Evolutionary conservation across 2,329 filamentous ascomycete species (phyloP).

Genomic region (Leptographium galeiforme): DNA sequence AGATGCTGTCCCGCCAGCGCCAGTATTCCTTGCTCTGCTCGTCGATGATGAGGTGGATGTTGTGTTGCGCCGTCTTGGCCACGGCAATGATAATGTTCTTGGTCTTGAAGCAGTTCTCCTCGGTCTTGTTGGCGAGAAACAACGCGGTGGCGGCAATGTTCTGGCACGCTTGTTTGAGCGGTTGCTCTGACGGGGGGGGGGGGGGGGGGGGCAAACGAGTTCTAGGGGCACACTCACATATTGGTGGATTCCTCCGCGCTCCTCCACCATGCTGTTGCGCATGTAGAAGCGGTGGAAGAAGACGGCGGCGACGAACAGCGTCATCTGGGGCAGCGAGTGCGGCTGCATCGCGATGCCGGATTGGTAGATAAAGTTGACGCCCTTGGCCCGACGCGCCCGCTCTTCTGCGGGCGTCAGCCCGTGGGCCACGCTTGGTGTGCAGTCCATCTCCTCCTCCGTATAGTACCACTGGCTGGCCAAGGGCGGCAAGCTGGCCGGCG

Average conservation of each 20-base stretch:
- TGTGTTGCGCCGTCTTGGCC: slow-evolving; percentile 89
- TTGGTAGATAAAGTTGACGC: slow-evolving; percentile 92
- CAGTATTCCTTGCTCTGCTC: slow-evolving; percentile 98
- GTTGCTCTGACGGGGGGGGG: no score
- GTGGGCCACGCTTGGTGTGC: slow-evolving; percentile 73
- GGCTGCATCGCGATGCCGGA: slow-evolving; percentile 77
- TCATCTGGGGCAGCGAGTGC: slow-evolving; percentile 62
- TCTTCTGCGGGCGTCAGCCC: slow-evolving; percentile 69
- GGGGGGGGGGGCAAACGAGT: background rate
- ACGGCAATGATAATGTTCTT: slow-evolving; percentile 89
- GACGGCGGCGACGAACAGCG: slow-evolving; percentile 78
- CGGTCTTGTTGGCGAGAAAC: slow-evolving; percentile 92
- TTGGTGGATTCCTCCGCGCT: slow-evolving; percentile 70
- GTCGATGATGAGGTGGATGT: slow-evolving; percentile 76
- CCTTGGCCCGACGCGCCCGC: slow-evolving; percentile 69
- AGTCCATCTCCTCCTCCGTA: slow-evolving; percentile 65
- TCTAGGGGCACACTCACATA: slow-evolving; percentile 49
- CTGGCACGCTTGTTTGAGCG: slow-evolving; percentile 21
- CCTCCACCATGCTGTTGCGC: slow-evolving; percentile 67
- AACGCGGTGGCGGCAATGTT: slow-evolving; percentile 80
- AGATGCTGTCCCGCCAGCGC: slow-evolving; percentile 90
- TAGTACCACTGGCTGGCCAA: slow-evolving; percentile 70
- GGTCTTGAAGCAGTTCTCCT: slow-evolving; percentile 93
- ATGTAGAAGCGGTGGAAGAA: slow-evolving; percentile 97
- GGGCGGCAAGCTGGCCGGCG: slow-evolving; percentile 1